phyloP scores from a whole-genome alignment of 2,329 filamentous ascomycete species.

The Fusarium concolor region DNA sequence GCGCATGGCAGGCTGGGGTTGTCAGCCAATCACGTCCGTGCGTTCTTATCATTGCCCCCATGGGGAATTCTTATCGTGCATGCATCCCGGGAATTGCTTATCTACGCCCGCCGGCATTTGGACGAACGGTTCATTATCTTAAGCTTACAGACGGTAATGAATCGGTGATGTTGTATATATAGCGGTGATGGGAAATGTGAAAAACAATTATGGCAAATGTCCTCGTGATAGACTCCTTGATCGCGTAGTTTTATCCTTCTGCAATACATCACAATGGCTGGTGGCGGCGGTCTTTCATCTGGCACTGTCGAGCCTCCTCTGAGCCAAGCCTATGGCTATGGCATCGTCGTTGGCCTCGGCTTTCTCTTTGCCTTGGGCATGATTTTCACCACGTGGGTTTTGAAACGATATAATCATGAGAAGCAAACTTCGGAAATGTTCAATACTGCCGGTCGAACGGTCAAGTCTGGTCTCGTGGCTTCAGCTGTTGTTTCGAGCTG shows the following conservation, averaged over 20 bases:
- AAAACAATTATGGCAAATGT: background rate
- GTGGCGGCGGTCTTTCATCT: slow-evolving; percentile 33
- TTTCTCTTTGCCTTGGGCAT: slow-evolving; percentile 80
- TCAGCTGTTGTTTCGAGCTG: slow-evolving; percentile 92
- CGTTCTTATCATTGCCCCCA: slow-evolving; percentile 15
- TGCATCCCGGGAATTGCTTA: slow-evolving; percentile 4
- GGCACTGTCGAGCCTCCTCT: slow-evolving; percentile 50
- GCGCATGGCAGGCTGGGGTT: slow-evolving; percentile 2
- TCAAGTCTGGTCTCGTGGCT: slow-evolving; percentile 89
- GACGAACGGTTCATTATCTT: slow-evolving; percentile 5
- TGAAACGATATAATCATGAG: slow-evolving; percentile 63
- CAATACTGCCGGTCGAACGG: slow-evolving; percentile 85
- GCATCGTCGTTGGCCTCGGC: slow-evolving; percentile 79
- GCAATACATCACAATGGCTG: slow-evolving; percentile 29
- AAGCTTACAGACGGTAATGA: background rate
- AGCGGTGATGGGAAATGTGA: background rate
- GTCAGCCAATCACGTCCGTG: slow-evolving; percentile 3
- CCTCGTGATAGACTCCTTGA: background rate
- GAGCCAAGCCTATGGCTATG: slow-evolving; percentile 77
- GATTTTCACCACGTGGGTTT: slow-evolving; percentile 48
- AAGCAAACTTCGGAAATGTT: slow-evolving; percentile 94
- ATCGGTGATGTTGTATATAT: background rate
- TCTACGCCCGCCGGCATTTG: slow-evolving; percentile 27
- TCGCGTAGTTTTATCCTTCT: background rate
- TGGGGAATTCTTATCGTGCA: slow-evolving; percentile 16